A percentile compares a stretch with the other conserved stretches of the same genome.
phyloP scores from a whole-genome alignment of 2,329 filamentous ascomycete genomes.

The Penicillium sp. region DNA sequence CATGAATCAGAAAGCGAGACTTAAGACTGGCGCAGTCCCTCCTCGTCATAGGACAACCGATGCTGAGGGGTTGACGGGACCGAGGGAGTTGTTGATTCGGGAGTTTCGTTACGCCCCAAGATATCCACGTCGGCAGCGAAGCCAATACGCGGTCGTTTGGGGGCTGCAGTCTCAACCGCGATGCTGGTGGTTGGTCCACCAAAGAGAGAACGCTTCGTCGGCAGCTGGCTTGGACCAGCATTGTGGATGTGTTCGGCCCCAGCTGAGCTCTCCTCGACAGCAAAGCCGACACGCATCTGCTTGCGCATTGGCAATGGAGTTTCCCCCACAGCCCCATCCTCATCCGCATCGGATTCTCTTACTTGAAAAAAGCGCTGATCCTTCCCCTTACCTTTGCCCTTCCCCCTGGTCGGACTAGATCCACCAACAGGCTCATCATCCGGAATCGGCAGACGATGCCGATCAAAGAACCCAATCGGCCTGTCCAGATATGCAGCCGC shows the following conservation, averaged over 20 bases:
- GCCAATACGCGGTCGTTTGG: constrained; percentile 8
- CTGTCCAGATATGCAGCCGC: constrained; percentile 30
- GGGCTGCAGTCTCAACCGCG: neutral
- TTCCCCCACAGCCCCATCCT: neutral
- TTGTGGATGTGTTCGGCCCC: neutral
- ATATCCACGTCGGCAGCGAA: constrained; percentile 8
- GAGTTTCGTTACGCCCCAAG: neutral
- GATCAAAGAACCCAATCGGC: constrained; percentile 41
- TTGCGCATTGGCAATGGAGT: neutral
- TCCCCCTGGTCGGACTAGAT: neutral
- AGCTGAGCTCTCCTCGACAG: neutral
- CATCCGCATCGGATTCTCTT: neutral
- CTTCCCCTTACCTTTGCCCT: neutral
- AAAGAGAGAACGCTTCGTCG: constrained; percentile 1
- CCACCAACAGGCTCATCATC: constrained; percentile 24
- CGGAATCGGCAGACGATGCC: constrained; percentile 38
- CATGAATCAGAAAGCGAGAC: neutral
- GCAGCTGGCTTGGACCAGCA: neutral
- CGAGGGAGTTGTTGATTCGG: neutral
- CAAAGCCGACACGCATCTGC: neutral
- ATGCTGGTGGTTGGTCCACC: constrained; percentile 2
- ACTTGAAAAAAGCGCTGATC: neutral
- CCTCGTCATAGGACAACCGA: neutral
- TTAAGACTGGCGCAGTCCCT: neutral
- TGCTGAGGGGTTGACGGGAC: neutral